Conservation (phyloP, 1,139 yeast genomes). For the Debaryomycetaceae sp. region DNA sequence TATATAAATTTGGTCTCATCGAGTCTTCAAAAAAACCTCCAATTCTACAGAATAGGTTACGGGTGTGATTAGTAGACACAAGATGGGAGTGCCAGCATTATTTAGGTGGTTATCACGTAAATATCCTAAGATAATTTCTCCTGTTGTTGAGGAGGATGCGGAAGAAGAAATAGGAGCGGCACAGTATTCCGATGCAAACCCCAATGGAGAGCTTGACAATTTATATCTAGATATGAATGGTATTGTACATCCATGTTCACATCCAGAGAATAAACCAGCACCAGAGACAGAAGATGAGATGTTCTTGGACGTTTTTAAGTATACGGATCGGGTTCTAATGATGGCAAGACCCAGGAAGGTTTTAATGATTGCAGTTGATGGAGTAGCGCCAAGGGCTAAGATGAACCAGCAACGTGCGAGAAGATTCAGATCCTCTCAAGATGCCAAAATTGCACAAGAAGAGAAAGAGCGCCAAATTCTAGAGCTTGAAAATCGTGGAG, state of each 20-base stretch:
- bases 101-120: slow-evolving; percentile 94
- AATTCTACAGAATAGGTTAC: not conserved
- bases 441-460: slow-evolving; percentile 71
- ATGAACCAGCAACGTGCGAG: slow-evolving; percentile 99
- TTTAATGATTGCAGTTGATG: slow-evolving; percentile 96
- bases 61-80: not conserved
- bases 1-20: not conserved
- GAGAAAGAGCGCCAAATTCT: slow-evolving; percentile 52
- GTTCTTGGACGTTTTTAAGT: slow-evolving; percentile 85
- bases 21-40: not conserved
- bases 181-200: slow-evolving; percentile 73
- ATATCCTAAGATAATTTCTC: slow-evolving; percentile 91
- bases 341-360: slow-evolving; percentile 96
- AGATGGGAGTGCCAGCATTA: slow-evolving; percentile 88
- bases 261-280: slow-evolving; percentile 90
- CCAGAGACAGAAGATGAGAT: slow-evolving; percentile 95
- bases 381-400: slow-evolving; percentile 98
- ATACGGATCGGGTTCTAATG: slow-evolving; percentile 82
- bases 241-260: slow-evolving; percentile 96
- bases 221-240: slow-evolving; percentile 94
- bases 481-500: slow-evolving; percentile 58
- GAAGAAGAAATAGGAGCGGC: slow-evolving; percentile 53
- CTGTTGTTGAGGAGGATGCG: slow-evolving; percentile 76
- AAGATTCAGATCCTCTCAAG: slow-evolving; percentile 92
- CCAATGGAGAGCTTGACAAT: slow-evolving; percentile 93